Evolutionary conservation across 1,284 basidiomycete species (phyloP).

Genomic region (Ceratobasidium theobromae): DNA sequence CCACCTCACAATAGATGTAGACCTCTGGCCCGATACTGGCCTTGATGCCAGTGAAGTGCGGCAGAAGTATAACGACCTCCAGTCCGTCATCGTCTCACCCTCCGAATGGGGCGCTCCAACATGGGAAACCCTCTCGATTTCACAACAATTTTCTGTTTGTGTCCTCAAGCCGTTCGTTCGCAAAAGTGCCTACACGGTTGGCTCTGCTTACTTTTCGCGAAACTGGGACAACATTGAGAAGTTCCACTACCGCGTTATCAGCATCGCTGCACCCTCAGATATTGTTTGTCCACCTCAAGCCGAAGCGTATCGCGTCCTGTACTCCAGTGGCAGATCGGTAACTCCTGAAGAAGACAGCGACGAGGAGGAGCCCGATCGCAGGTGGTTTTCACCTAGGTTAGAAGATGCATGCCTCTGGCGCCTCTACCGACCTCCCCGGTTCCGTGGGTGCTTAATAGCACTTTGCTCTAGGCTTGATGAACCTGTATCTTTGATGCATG

Average conservation of each 20-base stretch:
- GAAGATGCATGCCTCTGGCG: too few relatives aligned
- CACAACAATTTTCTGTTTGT: slow-evolving; percentile 11
- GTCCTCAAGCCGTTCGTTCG: not conserved
- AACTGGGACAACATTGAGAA: not conserved
- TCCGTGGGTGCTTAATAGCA: not conserved
- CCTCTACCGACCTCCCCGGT: too few relatives aligned
- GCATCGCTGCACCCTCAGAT: not conserved
- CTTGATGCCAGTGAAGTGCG: not conserved
- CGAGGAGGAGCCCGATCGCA: too few relatives aligned
- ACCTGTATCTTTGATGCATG: too few relatives aligned
- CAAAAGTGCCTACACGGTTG: not conserved
- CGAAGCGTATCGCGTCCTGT: too few relatives aligned
- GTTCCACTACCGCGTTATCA: not conserved
- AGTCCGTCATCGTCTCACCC: not conserved
- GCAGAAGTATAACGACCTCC: not conserved
- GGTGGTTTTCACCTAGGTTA: too few relatives aligned
- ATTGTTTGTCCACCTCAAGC: not conserved
- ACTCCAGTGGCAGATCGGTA: too few relatives aligned
- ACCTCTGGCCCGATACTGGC: not conserved
- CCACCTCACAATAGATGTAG: not conserved
- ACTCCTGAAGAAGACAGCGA: too few relatives aligned
- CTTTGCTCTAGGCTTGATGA: not conserved
- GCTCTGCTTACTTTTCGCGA: not conserved
- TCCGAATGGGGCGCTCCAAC: slow-evolving; percentile 1
- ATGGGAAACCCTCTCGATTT: not conserved